Evolutionary conservation across 169 alveolate genomes (phyloP).

Genomic region (Perkinsus olseni): DNA sequence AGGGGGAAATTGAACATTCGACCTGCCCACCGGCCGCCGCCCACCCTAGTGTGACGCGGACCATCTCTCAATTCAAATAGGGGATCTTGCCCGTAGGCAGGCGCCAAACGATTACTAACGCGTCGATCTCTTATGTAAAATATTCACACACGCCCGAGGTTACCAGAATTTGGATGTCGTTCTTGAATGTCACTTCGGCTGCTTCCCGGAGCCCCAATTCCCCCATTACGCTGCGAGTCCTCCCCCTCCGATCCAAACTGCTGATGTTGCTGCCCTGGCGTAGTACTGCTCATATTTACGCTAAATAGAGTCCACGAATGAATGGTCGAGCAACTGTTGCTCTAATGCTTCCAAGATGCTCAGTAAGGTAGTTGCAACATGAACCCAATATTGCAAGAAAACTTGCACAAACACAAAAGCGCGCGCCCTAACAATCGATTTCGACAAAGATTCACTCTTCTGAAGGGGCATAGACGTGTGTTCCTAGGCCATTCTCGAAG

Average conservation of each 20-base stretch:
- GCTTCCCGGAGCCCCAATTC: not conserved
- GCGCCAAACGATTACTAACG: too few species aligned
- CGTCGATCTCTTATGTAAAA: too few species aligned
- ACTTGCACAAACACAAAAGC: not conserved
- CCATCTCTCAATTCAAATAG: too few species aligned
- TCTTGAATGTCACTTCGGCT: not conserved
- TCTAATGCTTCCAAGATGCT: not conserved
- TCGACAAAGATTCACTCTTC: not conserved
- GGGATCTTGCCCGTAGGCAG: too few species aligned
- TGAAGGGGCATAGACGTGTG: too few species aligned
- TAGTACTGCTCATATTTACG: not conserved
- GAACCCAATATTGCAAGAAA: not conserved
- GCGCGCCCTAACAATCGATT: not conserved
- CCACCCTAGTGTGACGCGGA: too few species aligned
- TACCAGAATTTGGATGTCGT: not conserved
- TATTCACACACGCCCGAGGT: too few species aligned
- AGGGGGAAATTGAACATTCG: too few species aligned
- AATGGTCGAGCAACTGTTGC: not conserved
- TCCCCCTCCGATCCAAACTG: not conserved
- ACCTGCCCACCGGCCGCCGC: too few species aligned
- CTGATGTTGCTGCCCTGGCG: not conserved
- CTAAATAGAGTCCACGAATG: not conserved
- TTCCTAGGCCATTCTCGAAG: too few species aligned
- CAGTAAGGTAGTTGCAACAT: not conserved
- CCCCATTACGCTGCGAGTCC: not conserved